Evolutionary conservation across 495 filamentous ascomycete genomes (phyloP), one percentile per base, ranked within the genome.

Genomic region (Penicillium macrosclerotiorum): DNA sequence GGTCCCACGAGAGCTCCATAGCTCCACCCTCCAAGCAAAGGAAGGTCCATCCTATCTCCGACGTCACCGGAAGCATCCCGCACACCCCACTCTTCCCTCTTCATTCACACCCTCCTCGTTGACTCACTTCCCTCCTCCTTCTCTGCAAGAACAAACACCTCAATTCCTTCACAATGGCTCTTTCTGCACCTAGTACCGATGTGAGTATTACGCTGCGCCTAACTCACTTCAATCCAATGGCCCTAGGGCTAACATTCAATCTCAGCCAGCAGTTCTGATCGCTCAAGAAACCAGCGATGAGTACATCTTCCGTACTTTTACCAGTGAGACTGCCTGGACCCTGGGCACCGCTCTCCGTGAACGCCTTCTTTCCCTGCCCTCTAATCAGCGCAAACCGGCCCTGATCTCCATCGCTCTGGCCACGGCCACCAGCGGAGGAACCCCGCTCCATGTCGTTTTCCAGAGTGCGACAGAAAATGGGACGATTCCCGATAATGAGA

Each of bases 331-430:
- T 32, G 87, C 86, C 42, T 88, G 78, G 79, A 63, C 72, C 9
- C 75, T 90, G 19, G 86, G 85, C 35, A 72, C 67, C 33, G 74
- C 78, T 16, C 76, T 90, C 11, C 81, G 83, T 42, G 70, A 69
- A 8, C 79, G 82, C 8, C 76, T 89, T 16, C 68, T 80, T 37
- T 62, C 74, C 16, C 71, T 83, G 23, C 63, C 79, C 0, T 49
- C 62, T n/a, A 8, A 31, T 1, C 61, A 65, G 17, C 71, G 71
- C 61, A 69, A 64, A 49, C 77, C 85, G 0, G 75, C 78, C 18
- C 60, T 86, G 5, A 81, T 90, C 63, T 80, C 79, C 51, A 89
- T 91, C 68, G 64, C 78, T 5, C 71, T 82, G 19, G 45, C 53
- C 9, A 60, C 57, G 1, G 51, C 54, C 1, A 48, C 57, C 19